These are phyloP conservation scores for Colletotrichum agaves DNA, from an alignment of 2,329 filamentous ascomycete genomes.

Conservation along the genomic window DNA sequence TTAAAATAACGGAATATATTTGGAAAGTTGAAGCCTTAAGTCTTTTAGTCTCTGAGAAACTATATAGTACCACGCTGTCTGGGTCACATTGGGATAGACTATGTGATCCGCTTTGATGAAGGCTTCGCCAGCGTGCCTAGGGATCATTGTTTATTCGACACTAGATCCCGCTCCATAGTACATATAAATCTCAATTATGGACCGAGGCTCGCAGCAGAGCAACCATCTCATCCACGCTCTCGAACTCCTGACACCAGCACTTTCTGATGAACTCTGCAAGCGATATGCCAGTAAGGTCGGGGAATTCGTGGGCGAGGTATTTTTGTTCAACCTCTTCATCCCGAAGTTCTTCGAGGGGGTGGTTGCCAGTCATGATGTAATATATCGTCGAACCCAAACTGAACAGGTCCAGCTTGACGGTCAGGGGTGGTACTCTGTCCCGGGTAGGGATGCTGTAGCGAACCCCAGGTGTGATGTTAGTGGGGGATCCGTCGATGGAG, in stretches of 20 bases:
- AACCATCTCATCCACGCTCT: conserved; percentile 1
- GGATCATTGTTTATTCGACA: too few relatives aligned
- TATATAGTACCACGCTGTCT: too few relatives aligned
- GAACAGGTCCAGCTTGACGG: conserved; percentile 15
- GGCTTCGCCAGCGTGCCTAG: too few relatives aligned
- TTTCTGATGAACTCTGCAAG: not conserved
- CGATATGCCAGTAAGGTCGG: conserved; percentile 6
- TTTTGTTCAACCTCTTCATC: not conserved
- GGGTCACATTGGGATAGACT: too few relatives aligned
- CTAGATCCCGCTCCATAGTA: too few relatives aligned
- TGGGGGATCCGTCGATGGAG: not conserved
- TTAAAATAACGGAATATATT: too few relatives aligned
- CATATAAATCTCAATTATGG: too few relatives aligned
- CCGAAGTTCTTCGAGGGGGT: conserved; percentile 4
- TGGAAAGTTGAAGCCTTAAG: too few relatives aligned
- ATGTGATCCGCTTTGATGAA: too few relatives aligned
- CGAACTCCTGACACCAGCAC: conserved; percentile 6
- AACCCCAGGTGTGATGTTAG: conserved; percentile 6
- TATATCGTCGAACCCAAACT: conserved; percentile 18
- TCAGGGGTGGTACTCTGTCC: not conserved
- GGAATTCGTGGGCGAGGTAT: not conserved
- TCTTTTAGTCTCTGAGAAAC: too few relatives aligned
- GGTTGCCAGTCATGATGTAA: conserved; percentile 1
- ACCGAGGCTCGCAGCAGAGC: too few relatives aligned
- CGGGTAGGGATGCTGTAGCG: conserved; percentile 4